A percentile compares a stretch with the other conserved stretches of the same genome.
These are phyloP conservation scores for Lactarius sanguifluus DNA, from an alignment of 768 basidiomycete genomes.

Conservation along the genomic window DNA sequence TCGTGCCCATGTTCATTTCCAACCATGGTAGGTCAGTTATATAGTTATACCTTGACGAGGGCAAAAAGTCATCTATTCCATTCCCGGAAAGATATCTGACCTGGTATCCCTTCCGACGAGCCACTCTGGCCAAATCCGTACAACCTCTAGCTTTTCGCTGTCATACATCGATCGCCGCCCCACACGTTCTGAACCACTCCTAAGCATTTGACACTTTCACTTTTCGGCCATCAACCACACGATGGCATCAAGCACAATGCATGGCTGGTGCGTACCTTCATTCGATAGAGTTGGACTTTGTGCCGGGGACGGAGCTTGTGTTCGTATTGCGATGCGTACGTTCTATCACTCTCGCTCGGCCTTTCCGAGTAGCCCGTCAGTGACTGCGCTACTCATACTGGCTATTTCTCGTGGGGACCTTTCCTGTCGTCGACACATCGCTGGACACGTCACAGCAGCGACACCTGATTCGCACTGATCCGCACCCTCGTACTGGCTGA, in stretches of 20 bases:
- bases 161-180: slow-evolving; percentile 63
- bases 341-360: no score
- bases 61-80: no score
- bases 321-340: no score
- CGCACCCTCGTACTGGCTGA: slow-evolving; percentile 46
- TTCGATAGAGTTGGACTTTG: no score
- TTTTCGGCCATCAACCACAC: slow-evolving; percentile 58
- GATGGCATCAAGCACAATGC: no score
- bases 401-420: slow-evolving; percentile 37
- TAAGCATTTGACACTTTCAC: slow-evolving; percentile 60
- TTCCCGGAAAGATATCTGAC: slow-evolving; percentile 46
- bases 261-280: no score
- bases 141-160: slow-evolving; percentile 63
- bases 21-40: no score
- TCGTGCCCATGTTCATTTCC: no score
- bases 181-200: slow-evolving; percentile 53
- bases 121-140: slow-evolving; percentile 42
- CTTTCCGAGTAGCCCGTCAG: no score
- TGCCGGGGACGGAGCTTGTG: no score
- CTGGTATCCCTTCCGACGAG: slow-evolving; percentile 59
- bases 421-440: slow-evolving; percentile 3
- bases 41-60: no score
- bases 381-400: slow-evolving; percentile 50
- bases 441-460: background rate
- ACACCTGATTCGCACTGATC: no score